phyloP scores from a whole-genome alignment of 73 alveolate species.

The Tetrahymena elliotti region DNA sequence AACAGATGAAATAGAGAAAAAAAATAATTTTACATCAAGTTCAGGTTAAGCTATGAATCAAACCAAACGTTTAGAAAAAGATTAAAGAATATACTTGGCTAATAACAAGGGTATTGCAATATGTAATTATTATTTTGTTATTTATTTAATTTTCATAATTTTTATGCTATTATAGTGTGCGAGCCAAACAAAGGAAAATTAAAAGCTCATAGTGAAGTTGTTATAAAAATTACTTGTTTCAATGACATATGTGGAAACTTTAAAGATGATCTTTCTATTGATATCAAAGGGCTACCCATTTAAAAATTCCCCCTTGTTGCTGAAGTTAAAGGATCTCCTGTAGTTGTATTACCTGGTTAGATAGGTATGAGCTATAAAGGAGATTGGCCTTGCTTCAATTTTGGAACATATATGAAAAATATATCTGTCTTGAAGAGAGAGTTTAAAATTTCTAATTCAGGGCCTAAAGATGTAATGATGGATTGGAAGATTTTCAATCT shows the following conservation, averaged over 20 bases:
- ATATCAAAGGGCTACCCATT: conserved; percentile 24
- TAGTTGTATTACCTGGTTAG: conserved; percentile 54
- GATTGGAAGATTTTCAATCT: conserved; percentile 62
- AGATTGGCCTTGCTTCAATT: conserved; percentile 61
- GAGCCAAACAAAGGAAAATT: conserved; percentile 30
- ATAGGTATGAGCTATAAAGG: conserved; percentile 67
- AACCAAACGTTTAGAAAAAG: conserved; percentile 24
- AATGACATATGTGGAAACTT: conserved; percentile 34
- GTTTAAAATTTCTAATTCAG: conserved; percentile 68
- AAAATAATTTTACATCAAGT: conserved; percentile 22
- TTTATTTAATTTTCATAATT: neutral
- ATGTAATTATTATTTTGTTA: neutral
- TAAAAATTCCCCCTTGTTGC: conserved; percentile 23
- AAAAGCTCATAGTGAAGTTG: conserved; percentile 29
- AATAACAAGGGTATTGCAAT: conserved; percentile 36
- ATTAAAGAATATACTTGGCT: conserved; percentile 15
- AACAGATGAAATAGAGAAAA: conserved; percentile 39
- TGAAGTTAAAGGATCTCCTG: conserved; percentile 49
- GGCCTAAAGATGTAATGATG: conserved; percentile 58
- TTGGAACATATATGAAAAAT: conserved; percentile 60
- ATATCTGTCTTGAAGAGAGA: conserved; percentile 47
- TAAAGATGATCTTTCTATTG: conserved; percentile 17
- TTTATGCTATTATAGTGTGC: neutral
- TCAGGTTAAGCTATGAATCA: conserved; percentile 10
- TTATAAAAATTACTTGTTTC: conserved; percentile 20